Percentiles rank a stretch among this genome's conserved stretches.
These are phyloP conservation scores for Neoarthrinium moseri DNA, from an alignment of 2,329 filamentous ascomycete genomes.

Conservation along the genomic window DNA sequence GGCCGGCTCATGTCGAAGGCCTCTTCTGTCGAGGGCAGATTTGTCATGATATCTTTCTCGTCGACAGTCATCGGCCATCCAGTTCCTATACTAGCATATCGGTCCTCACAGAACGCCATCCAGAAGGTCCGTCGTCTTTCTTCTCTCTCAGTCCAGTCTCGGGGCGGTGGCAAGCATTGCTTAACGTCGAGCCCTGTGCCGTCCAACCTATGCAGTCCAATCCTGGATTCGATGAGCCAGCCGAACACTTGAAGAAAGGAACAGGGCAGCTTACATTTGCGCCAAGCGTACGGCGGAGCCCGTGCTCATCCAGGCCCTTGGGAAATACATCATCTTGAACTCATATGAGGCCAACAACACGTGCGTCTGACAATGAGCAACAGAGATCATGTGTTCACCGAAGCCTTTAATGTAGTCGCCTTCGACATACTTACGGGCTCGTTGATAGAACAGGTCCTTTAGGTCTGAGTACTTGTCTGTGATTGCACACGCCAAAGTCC, in stretches of 20 bases:
- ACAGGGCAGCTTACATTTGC: constrained; percentile 66
- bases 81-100: constrained; percentile 93
- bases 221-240: constrained; percentile 74
- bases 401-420: constrained; percentile 88
- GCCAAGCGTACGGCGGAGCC: constrained; percentile 77
- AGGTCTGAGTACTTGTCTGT: constrained; percentile 77
- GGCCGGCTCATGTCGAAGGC: constrained; percentile 79
- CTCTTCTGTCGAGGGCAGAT: constrained; percentile 80
- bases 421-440: constrained; percentile 87
- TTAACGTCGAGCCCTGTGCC: constrained; percentile 84
- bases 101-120: constrained; percentile 87
- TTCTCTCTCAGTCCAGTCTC: constrained; percentile 92
- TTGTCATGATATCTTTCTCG: constrained; percentile 85
- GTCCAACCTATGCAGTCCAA: constrained; percentile 86
- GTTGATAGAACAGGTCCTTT: constrained; percentile 85
- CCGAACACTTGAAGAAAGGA: constrained; percentile 11
- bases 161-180: constrained; percentile 80
- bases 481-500: constrained; percentile 86
- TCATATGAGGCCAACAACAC: constrained; percentile 79
- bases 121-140: constrained; percentile 92
- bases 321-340: constrained; percentile 98
- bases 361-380: constrained; percentile 86
- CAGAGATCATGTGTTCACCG: constrained; percentile 82
- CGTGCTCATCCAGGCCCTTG: constrained; percentile 89
- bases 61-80: constrained; percentile 96